Evolutionary conservation across 2,329 filamentous ascomycete genomes (phyloP), one percentile per base, ranked within the genome.

Genomic region (Fusarium poae): DNA sequence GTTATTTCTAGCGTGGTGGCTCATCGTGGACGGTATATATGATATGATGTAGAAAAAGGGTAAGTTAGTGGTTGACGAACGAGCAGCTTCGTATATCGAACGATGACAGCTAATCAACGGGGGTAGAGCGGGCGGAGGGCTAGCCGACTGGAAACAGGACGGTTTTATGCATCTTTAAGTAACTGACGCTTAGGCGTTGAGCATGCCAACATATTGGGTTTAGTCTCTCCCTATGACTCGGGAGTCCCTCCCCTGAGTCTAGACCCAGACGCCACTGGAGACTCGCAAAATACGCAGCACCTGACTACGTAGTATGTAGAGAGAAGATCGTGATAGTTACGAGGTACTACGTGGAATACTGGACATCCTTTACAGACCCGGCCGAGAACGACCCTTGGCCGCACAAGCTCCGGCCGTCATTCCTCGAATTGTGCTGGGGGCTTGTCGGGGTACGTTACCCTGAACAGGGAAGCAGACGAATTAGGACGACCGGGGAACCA

Each of bases 91-190:
- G 35, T 51, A 34, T 25, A 34, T 21, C 15, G 32, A 34, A 12
- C 37, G 34, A 37, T 18, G 25, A 44, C 16, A 44, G 29, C 44
- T 37, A 37, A 42, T 44, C 50, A 30, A 18, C 43, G 27, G 58
- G 27, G 32, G 32, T 50, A 30, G 13, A 30, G 23, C 25, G 60
- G 57, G 59, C 40, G 39, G 23, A 42, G 45, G 40, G 39, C n/a
- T 40, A 50, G 23, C 46, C 50, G 43, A 15, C 37, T 57, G 25
- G 50, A 13, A 58, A 64, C 59, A 64, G 15, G 46, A 45, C 37
- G 59, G 61, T 21, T 48, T 37, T 57, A 50, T 64, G 32, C 50
- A 57, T n/a, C 27, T 49, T 56, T 57, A 63, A 63, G 42, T 44
- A 63, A 25, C 23, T 58, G n/a, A 12, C 51, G 51, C 61, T 58